These are phyloP conservation scores for Dimargaris xerosporica DNA, from an alignment of 192 early-diverging fungal species.

Conservation along the genomic window DNA sequence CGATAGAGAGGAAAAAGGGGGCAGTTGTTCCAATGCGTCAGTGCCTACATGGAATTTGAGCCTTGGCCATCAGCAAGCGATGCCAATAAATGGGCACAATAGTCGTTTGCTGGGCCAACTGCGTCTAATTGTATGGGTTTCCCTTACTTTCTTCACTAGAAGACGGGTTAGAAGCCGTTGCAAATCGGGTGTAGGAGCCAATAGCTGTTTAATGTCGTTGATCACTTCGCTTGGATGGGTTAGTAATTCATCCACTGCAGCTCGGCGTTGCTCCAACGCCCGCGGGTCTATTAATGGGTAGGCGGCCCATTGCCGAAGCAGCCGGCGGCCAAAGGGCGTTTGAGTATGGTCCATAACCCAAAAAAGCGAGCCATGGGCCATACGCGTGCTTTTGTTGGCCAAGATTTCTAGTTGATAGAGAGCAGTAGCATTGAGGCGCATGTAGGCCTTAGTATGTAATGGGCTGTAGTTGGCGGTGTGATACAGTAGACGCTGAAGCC, in stretches of 20 bases:
- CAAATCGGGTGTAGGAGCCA: too few relatives aligned
- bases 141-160: too few relatives aligned
- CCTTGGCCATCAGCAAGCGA: too few relatives aligned
- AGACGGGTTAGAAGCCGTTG: too few relatives aligned
- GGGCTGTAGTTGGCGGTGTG: slow-evolving; percentile 40
- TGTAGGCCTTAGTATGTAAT: slow-evolving; percentile 38
- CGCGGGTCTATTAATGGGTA: slow-evolving; percentile 39
- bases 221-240: too few relatives aligned
- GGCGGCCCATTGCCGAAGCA: slow-evolving; percentile 53
- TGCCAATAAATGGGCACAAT: too few relatives aligned
- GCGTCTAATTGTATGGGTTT: too few relatives aligned
- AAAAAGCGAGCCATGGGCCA: slow-evolving; percentile 32
- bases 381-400: slow-evolving; percentile 29
- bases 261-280: slow-evolving; percentile 34
- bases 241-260: slow-evolving; percentile 51
- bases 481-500: slow-evolving; percentile 35
- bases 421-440: slow-evolving; percentile 53
- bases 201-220: too few relatives aligned
- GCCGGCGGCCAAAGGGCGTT: slow-evolving; percentile 44
- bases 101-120: too few relatives aligned
- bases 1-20: too few relatives aligned
- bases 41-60: too few relatives aligned
- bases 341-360: slow-evolving; percentile 47
- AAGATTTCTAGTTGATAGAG: slow-evolving; percentile 49
- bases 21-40: too few relatives aligned